Evolutionary conservation across 2,329 filamentous ascomycete genomes (phyloP).

Genomic region (Fusarium hainanense): DNA sequence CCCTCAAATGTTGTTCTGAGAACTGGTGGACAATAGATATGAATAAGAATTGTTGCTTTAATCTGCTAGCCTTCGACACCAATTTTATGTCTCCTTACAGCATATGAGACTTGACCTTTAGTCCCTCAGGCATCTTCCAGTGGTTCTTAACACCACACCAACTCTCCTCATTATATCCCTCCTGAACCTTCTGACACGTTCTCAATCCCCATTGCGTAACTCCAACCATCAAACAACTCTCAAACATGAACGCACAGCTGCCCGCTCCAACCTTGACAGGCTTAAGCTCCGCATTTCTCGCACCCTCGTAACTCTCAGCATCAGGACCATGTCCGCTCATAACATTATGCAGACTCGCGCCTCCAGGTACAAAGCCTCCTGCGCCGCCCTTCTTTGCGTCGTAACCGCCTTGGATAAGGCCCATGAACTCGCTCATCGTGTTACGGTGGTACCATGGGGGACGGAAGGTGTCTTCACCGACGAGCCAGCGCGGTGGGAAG

Average conservation of each 20-base stretch:
- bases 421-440: slow-evolving; percentile 75
- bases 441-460: slow-evolving; percentile 80
- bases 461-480: slow-evolving; percentile 75
- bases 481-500: slow-evolving; percentile 78
- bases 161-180: slow-evolving; percentile 82
- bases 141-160: slow-evolving; percentile 77
- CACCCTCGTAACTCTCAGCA: slow-evolving; percentile 65
- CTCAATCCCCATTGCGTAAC: slow-evolving; percentile 76
- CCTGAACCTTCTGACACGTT: slow-evolving; percentile 69
- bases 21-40: slow-evolving; percentile 43
- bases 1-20: slow-evolving; percentile 63
- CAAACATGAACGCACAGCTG: slow-evolving; percentile 76
- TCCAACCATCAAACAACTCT: slow-evolving; percentile 75
- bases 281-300: slow-evolving; percentile 64
- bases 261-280: slow-evolving; percentile 69
- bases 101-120: slow-evolving; percentile 44
- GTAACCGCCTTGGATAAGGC: slow-evolving; percentile 67
- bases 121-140: slow-evolving; percentile 61
- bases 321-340: slow-evolving; percentile 77
- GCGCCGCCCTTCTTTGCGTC: slow-evolving; percentile 68
- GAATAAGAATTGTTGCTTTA: background rate
- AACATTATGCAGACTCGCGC: slow-evolving; percentile 74
- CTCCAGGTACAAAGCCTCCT: slow-evolving; percentile 68
- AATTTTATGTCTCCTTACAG: slow-evolving; percentile 15
- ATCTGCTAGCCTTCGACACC: background rate